A percentile compares a stretch with the other conserved stretches of the same genome.
These are phyloP conservation scores for Yarrowia sp. DNA, from an alignment of 805 yeast species.

Conservation along the genomic window DNA sequence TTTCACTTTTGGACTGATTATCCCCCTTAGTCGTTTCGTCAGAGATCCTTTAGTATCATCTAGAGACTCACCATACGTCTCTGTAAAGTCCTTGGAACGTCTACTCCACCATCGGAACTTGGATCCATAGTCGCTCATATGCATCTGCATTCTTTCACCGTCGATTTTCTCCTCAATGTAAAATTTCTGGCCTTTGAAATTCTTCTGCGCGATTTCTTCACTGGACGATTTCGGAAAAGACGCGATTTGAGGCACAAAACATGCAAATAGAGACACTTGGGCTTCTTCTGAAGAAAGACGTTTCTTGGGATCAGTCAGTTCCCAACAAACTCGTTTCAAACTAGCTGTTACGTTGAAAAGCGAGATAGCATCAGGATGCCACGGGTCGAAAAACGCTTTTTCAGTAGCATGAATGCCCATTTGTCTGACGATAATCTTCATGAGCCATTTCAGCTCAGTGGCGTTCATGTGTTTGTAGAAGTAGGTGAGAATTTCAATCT, in stretches of 20 bases:
- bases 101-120: slow-evolving; percentile 57
- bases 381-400: slow-evolving; percentile 51
- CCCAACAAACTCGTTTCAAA: slow-evolving; percentile 58
- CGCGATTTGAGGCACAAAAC: slow-evolving; percentile 78
- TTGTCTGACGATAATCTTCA: slow-evolving; percentile 59
- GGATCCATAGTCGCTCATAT: slow-evolving; percentile 51
- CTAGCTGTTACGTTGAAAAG: slow-evolving; percentile 65
- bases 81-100: slow-evolving; percentile 69
- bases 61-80: slow-evolving; percentile 58
- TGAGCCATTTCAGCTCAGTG: slow-evolving; percentile 64
- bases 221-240: slow-evolving; percentile 53
- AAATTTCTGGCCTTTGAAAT: slow-evolving; percentile 49
- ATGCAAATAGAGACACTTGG: slow-evolving; percentile 47
- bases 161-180: slow-evolving; percentile 88
- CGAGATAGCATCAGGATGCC: slow-evolving; percentile 78
- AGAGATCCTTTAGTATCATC: slow-evolving; percentile 49
- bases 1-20: slow-evolving; percentile 37
- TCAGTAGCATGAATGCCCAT: slow-evolving; percentile 56
- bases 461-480: slow-evolving; percentile 55
- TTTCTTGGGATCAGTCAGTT: slow-evolving; percentile 50
- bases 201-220: slow-evolving; percentile 48
- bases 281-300: slow-evolving; percentile 46
- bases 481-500: slow-evolving; percentile 48
- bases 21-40: slow-evolving; percentile 50
- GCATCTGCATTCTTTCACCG: slow-evolving; percentile 85